A percentile compares a stretch with the other conserved stretches of the same genome.
Conservation (phyloP, 163 green algal species). For the Picocystis sp. region DNA sequence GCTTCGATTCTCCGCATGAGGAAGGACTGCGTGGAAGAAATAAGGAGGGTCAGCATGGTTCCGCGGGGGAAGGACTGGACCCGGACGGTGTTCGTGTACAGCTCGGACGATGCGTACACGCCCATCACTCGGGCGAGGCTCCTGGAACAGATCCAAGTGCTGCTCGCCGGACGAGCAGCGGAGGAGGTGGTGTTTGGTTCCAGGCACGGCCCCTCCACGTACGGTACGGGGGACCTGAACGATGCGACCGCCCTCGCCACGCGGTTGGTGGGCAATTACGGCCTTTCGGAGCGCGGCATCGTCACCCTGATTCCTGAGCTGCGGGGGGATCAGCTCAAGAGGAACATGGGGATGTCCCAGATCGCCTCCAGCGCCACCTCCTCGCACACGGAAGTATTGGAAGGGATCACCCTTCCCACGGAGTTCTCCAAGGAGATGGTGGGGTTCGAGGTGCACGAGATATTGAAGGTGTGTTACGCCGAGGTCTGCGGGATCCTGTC, state of each 20-base stretch:
- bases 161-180: constrained; percentile 44
- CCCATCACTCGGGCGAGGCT: constrained; percentile 55
- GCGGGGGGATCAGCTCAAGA: neutral
- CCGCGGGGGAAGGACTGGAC: constrained; percentile 31
- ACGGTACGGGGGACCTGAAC: constrained; percentile 3
- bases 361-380: neutral
- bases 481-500: neutral
- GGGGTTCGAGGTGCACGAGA: constrained; percentile 13
- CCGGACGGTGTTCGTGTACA: constrained; percentile 32
- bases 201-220: constrained; percentile 14
- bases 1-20: constrained; percentile 33
- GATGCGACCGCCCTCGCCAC: neutral
- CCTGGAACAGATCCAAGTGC: constrained; percentile 57
- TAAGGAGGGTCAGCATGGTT: constrained; percentile 42
- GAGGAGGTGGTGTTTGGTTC: constrained; percentile 14
- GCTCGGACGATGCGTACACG: constrained; percentile 65
- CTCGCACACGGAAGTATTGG: constrained; percentile 4
- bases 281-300: constrained; percentile 1
- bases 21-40: constrained; percentile 35
- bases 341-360: neutral
- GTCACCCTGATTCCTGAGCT: neutral
- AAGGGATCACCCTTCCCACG: neutral
- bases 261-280: constrained; percentile 9
- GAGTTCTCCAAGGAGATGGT: constrained; percentile 9
- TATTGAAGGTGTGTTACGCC: neutral